Evolutionary conservation across 352 stramenopile species (phyloP).

Genomic region (Globisporangium viniferum): DNA sequence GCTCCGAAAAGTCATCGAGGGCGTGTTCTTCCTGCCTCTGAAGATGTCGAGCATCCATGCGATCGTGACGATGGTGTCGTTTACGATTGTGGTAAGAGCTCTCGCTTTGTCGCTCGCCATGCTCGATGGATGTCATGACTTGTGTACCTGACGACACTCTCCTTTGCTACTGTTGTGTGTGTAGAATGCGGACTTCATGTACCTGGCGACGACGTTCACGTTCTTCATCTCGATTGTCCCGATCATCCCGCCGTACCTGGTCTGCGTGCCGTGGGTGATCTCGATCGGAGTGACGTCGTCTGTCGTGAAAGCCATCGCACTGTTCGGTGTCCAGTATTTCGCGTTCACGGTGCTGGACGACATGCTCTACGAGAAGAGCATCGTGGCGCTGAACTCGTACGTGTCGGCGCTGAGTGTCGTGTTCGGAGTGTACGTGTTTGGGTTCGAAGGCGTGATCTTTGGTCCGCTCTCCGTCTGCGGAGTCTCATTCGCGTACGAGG

Average conservation of each 20-base stretch:
- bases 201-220: slow-evolving; percentile 78
- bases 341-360: slow-evolving; percentile 83
- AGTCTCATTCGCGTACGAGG: slow-evolving; percentile 82
- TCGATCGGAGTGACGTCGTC: slow-evolving; percentile 78
- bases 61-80: slow-evolving; percentile 86
- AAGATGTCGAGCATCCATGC: slow-evolving; percentile 88
- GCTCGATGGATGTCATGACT: neutral
- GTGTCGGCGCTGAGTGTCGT: slow-evolving; percentile 84
- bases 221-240: slow-evolving; percentile 89
- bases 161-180: neutral
- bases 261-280: slow-evolving; percentile 81
- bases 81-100: slow-evolving; percentile 69
- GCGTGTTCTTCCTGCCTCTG: slow-evolving; percentile 84
- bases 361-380: slow-evolving; percentile 88
- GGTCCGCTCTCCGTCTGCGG: slow-evolving; percentile 78
- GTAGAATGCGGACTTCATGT: slow-evolving; percentile 85
- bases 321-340: slow-evolving; percentile 84
- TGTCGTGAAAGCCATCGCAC: slow-evolving; percentile 72
- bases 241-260: slow-evolving; percentile 83
- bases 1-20: slow-evolving; percentile 77
- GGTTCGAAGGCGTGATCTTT: slow-evolving; percentile 87
- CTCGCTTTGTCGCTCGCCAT: neutral
- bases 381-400: slow-evolving; percentile 83
- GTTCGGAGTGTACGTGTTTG: slow-evolving; percentile 86
- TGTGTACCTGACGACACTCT: neutral